Base-by-base conservation (phyloP, 768 basidiomycete genomes). In the Dacryopinax spathularia region DNA sequence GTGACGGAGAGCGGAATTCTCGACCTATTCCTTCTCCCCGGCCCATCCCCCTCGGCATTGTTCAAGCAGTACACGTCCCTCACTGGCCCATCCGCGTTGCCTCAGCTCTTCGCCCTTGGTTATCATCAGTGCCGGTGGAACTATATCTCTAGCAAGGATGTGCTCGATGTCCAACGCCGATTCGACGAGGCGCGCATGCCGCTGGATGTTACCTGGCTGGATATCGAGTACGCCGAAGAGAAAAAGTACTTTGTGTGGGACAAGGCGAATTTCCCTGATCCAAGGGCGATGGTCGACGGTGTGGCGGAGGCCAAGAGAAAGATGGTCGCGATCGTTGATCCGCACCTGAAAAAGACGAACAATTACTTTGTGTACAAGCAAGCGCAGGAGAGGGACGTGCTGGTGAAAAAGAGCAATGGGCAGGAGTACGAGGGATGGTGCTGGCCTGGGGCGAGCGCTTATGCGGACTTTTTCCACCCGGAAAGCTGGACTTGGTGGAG, bases 81-180 rank as follows among this genome's bases (percentile, higher is more conserved):
- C 62, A 96, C 94, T 0, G 96, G 96, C 0, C 82, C 87, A 0
- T 83, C 89, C 0, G 85, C 87, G 2, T 79, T 99, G n/a, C 96
- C 96, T 0, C 85, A 91, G 9, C 82, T 89, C 20, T 97, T 90
- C 84, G 84, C 91, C 29, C 79, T 97, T 64, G 96, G 86, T 0
- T 95, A 99, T 70, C 96, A 98, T 74, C 96, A 98, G 72, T 98
- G 95, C 73, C 80, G 96, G 34, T 98, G 96, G 96, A 98, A 99
- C 72, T 98, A 99, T 70, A 80, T 95, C 67, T 89, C 86, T 75
- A 86, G 89, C 29, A 84, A 88, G 12, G 96, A 97, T 73, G 80
- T 99, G 9, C 80, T 91, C 12, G 79, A 81, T 2, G 91, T 98
- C 9, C 88, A 94, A 74, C 81, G 77, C 70, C 79, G 86, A 61